Conservation (phyloP, 148 eudicot species). For the Rhododendron ovatum region DNA sequence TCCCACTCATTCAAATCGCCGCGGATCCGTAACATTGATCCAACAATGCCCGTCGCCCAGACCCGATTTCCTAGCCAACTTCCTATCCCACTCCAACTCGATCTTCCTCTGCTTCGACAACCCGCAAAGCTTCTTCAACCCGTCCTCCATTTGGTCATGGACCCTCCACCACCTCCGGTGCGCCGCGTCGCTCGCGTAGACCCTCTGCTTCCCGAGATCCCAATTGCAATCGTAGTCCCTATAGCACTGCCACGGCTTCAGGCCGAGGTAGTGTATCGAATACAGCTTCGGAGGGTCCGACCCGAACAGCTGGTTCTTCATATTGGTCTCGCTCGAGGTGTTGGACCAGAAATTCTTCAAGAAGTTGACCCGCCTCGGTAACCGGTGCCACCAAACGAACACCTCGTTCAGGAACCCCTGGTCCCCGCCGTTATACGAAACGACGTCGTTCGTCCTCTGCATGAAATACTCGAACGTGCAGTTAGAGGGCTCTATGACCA, state of each 20-base stretch:
- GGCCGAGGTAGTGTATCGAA: conserved; percentile 76
- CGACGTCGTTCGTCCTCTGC: conserved; percentile 47
- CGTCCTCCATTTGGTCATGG: conserved; percentile 65
- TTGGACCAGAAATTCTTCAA: conserved; percentile 91
- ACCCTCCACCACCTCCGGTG: conserved; percentile 82
- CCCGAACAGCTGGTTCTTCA: conserved; percentile 67
- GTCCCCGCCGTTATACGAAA: conserved; percentile 91
- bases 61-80: conserved; percentile 43
- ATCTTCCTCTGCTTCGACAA: conserved; percentile 49
- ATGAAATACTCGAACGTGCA: conserved; percentile 72
- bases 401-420: conserved; percentile 90
- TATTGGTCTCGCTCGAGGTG: conserved; percentile 32
- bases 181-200: conserved; percentile 83
- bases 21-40: conserved; percentile 76
- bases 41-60: conserved; percentile 51
- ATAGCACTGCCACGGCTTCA: conserved; percentile 91
- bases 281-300: conserved; percentile 72
- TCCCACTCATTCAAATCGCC: conserved; percentile 18
- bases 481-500: conserved; percentile 90
- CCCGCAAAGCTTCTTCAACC: conserved; percentile 53
- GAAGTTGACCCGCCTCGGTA: conserved; percentile 79
- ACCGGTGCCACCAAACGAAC: conserved; percentile 94
- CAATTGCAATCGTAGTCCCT: conserved; percentile 94
- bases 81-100: conserved; percentile 67
- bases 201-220: conserved; percentile 50